Percentiles rank a stretch among this genome's conserved stretches.
These are phyloP conservation scores for Seiridium unicorne DNA, from an alignment of 2,329 filamentous ascomycete species.

Conservation along the genomic window DNA sequence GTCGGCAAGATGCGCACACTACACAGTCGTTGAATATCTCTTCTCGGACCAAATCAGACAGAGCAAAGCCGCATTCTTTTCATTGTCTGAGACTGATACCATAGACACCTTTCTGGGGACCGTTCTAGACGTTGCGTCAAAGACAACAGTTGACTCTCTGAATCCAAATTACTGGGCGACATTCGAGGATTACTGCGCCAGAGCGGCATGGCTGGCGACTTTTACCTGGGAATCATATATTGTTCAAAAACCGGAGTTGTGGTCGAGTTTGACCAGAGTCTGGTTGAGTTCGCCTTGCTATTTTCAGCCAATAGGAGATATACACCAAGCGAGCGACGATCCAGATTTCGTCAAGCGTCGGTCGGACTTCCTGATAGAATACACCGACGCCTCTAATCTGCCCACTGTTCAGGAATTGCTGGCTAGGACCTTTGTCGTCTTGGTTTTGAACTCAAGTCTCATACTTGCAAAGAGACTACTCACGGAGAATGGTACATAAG, in stretches of 20 bases:
- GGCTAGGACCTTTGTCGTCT: too few species aligned
- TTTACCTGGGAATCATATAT: not conserved
- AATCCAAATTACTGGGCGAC: not conserved
- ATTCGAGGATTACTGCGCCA: not conserved
- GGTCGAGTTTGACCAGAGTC: not conserved
- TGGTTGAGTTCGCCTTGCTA: not conserved
- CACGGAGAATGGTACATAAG: too few species aligned
- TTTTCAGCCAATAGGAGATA: not conserved
- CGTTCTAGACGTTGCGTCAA: not conserved
- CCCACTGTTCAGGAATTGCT: too few species aligned
- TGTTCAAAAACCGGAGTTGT: not conserved
- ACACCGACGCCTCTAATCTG: too few species aligned
- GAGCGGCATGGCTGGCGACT: not conserved
- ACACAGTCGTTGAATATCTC: not conserved
- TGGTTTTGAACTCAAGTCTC: too few species aligned
- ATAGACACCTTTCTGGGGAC: not conserved
- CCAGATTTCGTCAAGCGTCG: not conserved
- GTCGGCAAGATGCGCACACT: not conserved
- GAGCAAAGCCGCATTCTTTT: not conserved
- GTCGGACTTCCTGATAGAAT: not conserved
- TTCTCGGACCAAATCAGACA: not conserved
- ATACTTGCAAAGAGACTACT: too few species aligned
- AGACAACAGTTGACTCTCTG: not conserved
- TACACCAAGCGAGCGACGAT: too few species aligned
- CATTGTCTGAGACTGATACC: not conserved